Evolutionary conservation across 2,329 filamentous ascomycete species (phyloP), one percentile per base, ranked within the genome.

Genomic region (Anthostomella pinea): DNA sequence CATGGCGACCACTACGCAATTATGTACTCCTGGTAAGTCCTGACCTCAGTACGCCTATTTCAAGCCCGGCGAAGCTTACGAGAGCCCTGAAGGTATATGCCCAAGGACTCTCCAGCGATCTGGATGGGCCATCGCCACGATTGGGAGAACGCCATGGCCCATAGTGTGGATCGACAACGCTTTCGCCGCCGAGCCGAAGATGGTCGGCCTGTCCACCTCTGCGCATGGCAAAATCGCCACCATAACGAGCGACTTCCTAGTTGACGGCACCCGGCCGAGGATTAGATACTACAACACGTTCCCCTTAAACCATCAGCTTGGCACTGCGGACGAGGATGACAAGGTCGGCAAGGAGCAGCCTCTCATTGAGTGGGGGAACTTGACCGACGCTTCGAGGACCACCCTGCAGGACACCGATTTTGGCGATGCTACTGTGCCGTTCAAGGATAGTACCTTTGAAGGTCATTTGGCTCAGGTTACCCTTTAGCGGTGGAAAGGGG

Each of bases 21-120:
- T 33, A 59, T 62, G 59, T 62, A 62, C 44, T 43, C 52, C 13
- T 61, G 53, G 54, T 52, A 43, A 26, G 45, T 28, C 23, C 42
- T 39, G 26, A 32, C 40, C 33, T 44, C 33, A 30, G 27, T 3
- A 10, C 17, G n/a, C 29, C 8, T 20, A 13, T 30, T 1, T n/a
- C 16, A 11, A 15, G 22, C 10, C 31, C 19, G 43, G 48, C 52
- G 13, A 21, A 11, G 7, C 9, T 7, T 10, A 28, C 27, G n/a
- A n/a, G n/a, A n/a, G n/a, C n/a, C n/a, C n/a, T n/a, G n/a, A n/a
- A 51, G 49, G 49, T 68, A 67, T 46, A 59, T 66, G 52, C 64
- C 64, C 31, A 69, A 69, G 52, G 66, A 68, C 33, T 54, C 58
- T 24, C 62, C 65, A 2, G 60, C 53, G 1, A 23, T 39, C 5